Percentiles rank a stretch among this genome's conserved stretches.
Conservation (phyloP, 768 basidiomycete species). For the Pleurotus tuber-regium region DNA sequence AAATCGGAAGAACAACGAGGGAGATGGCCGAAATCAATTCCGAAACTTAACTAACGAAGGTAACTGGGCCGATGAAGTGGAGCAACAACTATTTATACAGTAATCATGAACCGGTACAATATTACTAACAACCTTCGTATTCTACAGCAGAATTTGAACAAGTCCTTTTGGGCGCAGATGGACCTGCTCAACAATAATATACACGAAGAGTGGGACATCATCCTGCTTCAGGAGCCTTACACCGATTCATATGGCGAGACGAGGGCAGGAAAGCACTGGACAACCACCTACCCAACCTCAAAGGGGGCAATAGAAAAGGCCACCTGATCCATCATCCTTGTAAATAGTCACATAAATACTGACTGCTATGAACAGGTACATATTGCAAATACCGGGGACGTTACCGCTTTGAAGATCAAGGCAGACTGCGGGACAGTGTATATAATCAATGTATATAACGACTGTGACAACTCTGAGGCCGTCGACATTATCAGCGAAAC, state of each 20-base stretch:
- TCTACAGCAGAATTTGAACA: slow-evolving; percentile 25
- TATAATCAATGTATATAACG: slow-evolving; percentile 27
- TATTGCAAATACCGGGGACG: slow-evolving; percentile 17
- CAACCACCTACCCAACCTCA: neutral
- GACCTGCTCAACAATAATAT: slow-evolving; percentile 11
- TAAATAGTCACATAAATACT: slow-evolving; percentile 16
- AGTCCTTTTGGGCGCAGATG: slow-evolving; percentile 17
- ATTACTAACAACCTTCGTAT: neutral
- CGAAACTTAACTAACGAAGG: too few species aligned
- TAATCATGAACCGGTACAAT: too few species aligned
- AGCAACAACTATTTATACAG: too few species aligned
- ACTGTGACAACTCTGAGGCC: slow-evolving; percentile 11
- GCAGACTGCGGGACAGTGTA: slow-evolving; percentile 14
- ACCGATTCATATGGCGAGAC: slow-evolving; percentile 15
- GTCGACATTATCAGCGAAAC: neutral
- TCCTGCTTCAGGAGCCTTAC: slow-evolving; percentile 29
- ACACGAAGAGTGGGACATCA: slow-evolving; percentile 19
- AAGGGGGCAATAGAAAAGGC: neutral
- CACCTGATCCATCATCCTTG: slow-evolving; percentile 20
- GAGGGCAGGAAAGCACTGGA: neutral
- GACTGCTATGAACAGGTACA: slow-evolving; percentile 19
- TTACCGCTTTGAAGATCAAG: slow-evolving; percentile 23
- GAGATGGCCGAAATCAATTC: too few species aligned
- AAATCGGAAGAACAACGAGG: too few species aligned
- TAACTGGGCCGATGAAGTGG: too few species aligned